Conservation (phyloP, 1,139 yeast species). For the Lodderomyces theae region DNA sequence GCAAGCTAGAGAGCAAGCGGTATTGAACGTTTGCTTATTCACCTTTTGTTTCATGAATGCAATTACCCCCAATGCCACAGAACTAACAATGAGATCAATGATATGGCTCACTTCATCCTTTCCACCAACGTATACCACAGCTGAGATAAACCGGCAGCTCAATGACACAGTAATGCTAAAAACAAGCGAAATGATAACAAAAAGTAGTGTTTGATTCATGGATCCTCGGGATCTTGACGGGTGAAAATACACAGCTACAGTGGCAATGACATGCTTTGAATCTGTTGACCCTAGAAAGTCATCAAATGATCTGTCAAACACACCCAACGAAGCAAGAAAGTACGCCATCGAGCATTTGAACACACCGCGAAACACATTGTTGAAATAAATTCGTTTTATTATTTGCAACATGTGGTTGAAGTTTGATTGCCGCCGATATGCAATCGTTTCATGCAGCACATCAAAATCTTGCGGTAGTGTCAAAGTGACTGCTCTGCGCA, state of each 20-base stretch:
- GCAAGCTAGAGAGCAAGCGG: constrained; percentile 78
- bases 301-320: constrained; percentile 62
- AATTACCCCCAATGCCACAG: constrained; percentile 58
- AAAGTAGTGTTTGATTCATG: constrained; percentile 71
- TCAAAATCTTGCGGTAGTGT: constrained; percentile 8
- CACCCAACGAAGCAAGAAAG: constrained; percentile 69
- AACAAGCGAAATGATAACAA: constrained; percentile 53
- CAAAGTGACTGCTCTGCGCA: constrained; percentile 27
- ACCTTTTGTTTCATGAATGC: constrained; percentile 70
- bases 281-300: constrained; percentile 61
- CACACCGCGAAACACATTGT: constrained; percentile 31
- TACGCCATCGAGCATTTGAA: constrained; percentile 72
- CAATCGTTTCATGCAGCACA: background rate
- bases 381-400: constrained; percentile 13
- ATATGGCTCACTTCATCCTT: constrained; percentile 51
- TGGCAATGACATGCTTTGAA: constrained; percentile 78
- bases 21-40: constrained; percentile 68
- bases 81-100: constrained; percentile 56
- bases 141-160: constrained; percentile 52
- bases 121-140: constrained; percentile 45
- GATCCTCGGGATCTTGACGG: constrained; percentile 79
- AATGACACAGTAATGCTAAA: constrained; percentile 59
- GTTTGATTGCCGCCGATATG: background rate
- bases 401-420: constrained; percentile 4
- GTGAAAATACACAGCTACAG: constrained; percentile 82